Evolutionary conservation across 2,329 filamentous ascomycete species (phyloP).

Genomic region (Colletotrichum sojae): DNA sequence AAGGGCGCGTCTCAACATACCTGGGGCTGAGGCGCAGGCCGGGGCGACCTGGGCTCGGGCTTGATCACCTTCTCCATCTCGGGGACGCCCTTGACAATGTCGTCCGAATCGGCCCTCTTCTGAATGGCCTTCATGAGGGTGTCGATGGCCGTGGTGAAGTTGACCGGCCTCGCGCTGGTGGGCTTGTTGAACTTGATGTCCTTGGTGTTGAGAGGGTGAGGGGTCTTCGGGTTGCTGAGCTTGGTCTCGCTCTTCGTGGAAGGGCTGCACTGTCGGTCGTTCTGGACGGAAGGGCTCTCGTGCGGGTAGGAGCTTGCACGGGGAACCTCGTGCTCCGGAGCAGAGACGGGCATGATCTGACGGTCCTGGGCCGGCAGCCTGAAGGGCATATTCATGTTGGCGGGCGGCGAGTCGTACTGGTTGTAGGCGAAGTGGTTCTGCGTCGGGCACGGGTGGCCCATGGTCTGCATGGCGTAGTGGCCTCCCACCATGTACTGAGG

Average conservation of each 20-base stretch:
- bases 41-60: slow-evolving; percentile 30
- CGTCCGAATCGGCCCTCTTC: slow-evolving; percentile 66
- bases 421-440: slow-evolving; percentile 61
- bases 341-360: slow-evolving; percentile 34
- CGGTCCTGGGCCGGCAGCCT: slow-evolving; percentile 49
- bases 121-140: slow-evolving; percentile 92
- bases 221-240: slow-evolving; percentile 34
- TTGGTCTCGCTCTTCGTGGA: slow-evolving; percentile 37
- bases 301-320: slow-evolving; percentile 38
- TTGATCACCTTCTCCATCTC: slow-evolving; percentile 34
- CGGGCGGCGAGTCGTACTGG: slow-evolving; percentile 56
- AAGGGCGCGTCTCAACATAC: neutral
- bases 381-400: slow-evolving; percentile 51
- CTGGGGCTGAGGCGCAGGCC: slow-evolving; percentile 6
- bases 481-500: slow-evolving; percentile 63
- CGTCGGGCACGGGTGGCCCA: slow-evolving; percentile 58
- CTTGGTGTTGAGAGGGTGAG: slow-evolving; percentile 51
- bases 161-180: slow-evolving; percentile 64
- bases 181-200: slow-evolving; percentile 62
- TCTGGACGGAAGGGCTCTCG: slow-evolving; percentile 24
- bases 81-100: slow-evolving; percentile 44
- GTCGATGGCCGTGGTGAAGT: slow-evolving; percentile 88
- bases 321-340: slow-evolving; percentile 29
- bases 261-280: slow-evolving; percentile 34
- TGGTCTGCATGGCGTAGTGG: slow-evolving; percentile 61